Base-by-base conservation (phyloP, 1,284 basidiomycete species). In the Mycosarcoma mackinlayi region DNA sequence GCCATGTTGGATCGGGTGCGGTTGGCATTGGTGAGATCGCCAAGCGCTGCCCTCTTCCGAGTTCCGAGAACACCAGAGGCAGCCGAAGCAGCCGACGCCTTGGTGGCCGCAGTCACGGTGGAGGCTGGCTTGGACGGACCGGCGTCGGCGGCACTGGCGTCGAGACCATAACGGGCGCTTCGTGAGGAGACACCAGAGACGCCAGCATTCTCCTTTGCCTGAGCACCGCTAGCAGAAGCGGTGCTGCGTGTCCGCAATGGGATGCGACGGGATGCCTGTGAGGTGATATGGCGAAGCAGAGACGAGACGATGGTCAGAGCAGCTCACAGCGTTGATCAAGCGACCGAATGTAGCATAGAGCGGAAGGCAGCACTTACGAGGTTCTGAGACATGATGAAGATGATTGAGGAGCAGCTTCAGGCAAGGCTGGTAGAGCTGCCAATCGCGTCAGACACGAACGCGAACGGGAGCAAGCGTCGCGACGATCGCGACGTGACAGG, bases 41-140 rank as follows among this genome's bases (percentile, higher is more conserved):
- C 79, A 25, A 81, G 72, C 18, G 79, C 79, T 11, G 79, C 67
- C n/a, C 79, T 67, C 62, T 81, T 81, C 41, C 79, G 76, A 41
- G 75, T 78, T 47, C 75, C 75, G 49, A 77, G 74, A 51, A 77
- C 70, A 30, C 56, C 69, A 10, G 66, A 52, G 14, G 63, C 45
- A 33, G 61, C 62, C 4, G 52, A 46, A 23, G 52, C 59, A 18
- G 57, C 52, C 23, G 63, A 55, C 6, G 56, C 46, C 50, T 67
- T 65, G 30, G 59, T 62, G 34, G 58, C 45, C 47, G 59, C 59
- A 31, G 69, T 60, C 39, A 49, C 41, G 54, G 55, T 59, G 27
- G 58, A 57, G 45, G 53, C 51, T 34, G 69, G 51, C 56, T 72
- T 72, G 52, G 69, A 72, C 7, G 69, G 69, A n/a, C 69, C 69